Evolutionary conservation across 306 rosid genomes (phyloP), one percentile per base, ranked within the genome.

Genomic region (Mucuna pruriens): DNA sequence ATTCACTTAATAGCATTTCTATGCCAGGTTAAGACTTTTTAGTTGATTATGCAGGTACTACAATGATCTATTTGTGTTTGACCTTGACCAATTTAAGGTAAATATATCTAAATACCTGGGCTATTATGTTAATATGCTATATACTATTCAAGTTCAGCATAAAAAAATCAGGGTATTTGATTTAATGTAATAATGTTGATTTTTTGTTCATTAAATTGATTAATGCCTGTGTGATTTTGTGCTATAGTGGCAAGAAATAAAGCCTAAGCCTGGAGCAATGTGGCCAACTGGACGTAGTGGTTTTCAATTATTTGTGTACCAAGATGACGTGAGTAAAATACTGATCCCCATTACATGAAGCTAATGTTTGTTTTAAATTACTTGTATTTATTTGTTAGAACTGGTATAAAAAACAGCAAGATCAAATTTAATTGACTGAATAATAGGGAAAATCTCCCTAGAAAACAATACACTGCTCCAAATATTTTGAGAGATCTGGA

Each of bases 211-310:
- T 33, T 68, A 66, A 17, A 55, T 69, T 62, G 72, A 67, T 57
- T 62, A 65, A 72, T 2, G 23, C 64, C 75, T 44, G 29, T 84
- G 55, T 76, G 63, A 79, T 84, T 77, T 75, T 82, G 64, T 80
- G 75, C 78, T 89, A 65, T 33, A 95, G 99, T 95, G 99, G 99
- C 98, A 91, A 90, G 99, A 95, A 88, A 87, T 93, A 85, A 93
- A 92, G 90, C 94, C 99, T 39, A 84, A 85, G 85, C 99, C 96
- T 46, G 99, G 99, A 80, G 89, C 98, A 49, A 80, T 95, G 94
- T 95, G 99, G 98, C 99, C 99, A 57, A 88, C 90, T 89, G 97
- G 90, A 49, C 91, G 99, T 44, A 95, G 99, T 76, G 98, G 98
- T 83, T 95, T 95, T 84, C 98, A 95, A 86, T 90, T 93, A 84